Evolutionary conservation across 805 yeast species (phyloP).

Genomic region (Dipodascopsis uninucleata): DNA sequence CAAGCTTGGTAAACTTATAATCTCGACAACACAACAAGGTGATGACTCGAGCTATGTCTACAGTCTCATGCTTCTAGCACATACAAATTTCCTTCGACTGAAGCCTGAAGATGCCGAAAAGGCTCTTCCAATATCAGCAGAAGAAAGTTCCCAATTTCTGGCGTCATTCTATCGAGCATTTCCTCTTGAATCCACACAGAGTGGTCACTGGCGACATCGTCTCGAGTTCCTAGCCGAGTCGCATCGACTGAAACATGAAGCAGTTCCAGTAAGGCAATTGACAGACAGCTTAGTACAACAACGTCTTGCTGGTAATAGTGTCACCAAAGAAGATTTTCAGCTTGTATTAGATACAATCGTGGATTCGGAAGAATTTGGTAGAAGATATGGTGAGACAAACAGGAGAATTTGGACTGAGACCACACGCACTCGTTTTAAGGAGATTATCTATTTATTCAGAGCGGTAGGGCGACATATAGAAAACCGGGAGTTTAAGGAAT

Average conservation of each 20-base stretch:
- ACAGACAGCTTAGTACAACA: constrained; percentile 32
- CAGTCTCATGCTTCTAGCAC: too few species aligned
- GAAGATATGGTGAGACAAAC: neutral
- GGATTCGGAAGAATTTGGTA: constrained; percentile 30
- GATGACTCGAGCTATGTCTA: too few species aligned
- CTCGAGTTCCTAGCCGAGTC: constrained; percentile 32
- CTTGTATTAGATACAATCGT: constrained; percentile 33
- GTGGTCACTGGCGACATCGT: constrained; percentile 34
- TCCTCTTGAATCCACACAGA: constrained; percentile 27
- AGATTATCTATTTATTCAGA: constrained; percentile 6
- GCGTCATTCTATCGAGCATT: constrained; percentile 28
- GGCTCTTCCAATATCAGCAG: too few species aligned
- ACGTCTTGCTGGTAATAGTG: constrained; percentile 34
- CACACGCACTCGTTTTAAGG: constrained; percentile 7
- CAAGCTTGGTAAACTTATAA: too few species aligned
- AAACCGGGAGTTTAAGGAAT: neutral
- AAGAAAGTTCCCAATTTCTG: constrained; percentile 14
- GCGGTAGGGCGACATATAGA: neutral
- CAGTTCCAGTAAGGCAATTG: constrained; percentile 30
- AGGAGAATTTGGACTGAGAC: neutral
- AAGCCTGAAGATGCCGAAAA: too few species aligned
- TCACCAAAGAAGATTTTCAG: constrained; percentile 33
- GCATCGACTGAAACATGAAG: constrained; percentile 27
- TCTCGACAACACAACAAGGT: too few species aligned
- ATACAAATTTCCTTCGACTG: too few species aligned